Base-by-base conservation (phyloP, 2,329 filamentous ascomycete genomes). In the Talaromyces sp. region DNA sequence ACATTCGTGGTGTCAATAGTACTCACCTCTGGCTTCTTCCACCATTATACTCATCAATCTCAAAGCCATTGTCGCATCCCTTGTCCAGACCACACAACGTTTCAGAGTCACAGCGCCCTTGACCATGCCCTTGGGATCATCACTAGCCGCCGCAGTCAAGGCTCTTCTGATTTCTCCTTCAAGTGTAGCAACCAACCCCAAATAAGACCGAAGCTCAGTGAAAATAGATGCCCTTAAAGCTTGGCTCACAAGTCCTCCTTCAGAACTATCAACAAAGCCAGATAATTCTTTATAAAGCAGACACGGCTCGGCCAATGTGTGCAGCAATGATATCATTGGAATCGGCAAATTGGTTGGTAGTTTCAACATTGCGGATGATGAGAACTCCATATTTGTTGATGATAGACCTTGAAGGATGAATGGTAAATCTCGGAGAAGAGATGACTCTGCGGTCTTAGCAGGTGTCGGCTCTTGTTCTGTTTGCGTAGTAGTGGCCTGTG, bases 31-130 rank as follows among this genome's bases (percentile, higher is more conserved):
- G 1, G 94, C 92, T 75, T 97, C 91, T 74, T 98, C 93, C 0
- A 96, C 92, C 72, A 99, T 97, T 65, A 97, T 78, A 72, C 92
- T 96, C 91, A 99, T 93, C 64, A 99, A 82, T 17, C 95, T 88
- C 70, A 99, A 79, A 0, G 93, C 95, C 89, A 98, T 96, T 0
- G 95, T 99, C 6, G 95, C 92, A 77, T 99, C 96, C 70, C 94
- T 88, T 8, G 93, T 98, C 96, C 96, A 99, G 27, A 99, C 91
- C 2, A 99, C 91, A 72, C 94, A 98, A 75, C 95, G 85, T 77
- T 98, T 98, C 60, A 99, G 81, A 0, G 95, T 99, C 15, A 99
- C 94, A 1, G 93, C 93, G 0, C 91, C 89, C 72, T 93, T 95
- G 5, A 92, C 90, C 62, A 96, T 88, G 1, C 90, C 89, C 53